Conservation (phyloP, 345 rosid genomes). For the Hirschfeldia incana region DNA sequence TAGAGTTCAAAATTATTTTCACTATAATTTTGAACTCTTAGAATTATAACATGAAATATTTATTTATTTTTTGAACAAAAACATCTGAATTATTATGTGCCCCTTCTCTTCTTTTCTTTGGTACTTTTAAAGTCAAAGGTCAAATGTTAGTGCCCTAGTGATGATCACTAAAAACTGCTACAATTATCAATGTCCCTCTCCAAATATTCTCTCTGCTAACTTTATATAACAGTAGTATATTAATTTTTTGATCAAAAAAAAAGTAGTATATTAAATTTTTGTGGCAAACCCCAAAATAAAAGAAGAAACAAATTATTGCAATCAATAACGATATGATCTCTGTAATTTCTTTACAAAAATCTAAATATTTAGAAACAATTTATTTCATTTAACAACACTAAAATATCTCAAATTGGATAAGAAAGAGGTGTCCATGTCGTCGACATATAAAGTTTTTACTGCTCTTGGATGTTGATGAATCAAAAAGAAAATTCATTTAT, state of each 20-base stretch:
- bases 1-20: too few relatives aligned
- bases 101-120: background rate
- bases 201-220: background rate
- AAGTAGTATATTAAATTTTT: too few relatives aligned
- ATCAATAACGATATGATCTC: background rate
- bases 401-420: conserved; percentile 15
- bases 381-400: background rate
- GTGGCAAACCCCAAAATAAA: background rate
- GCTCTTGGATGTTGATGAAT: conserved; percentile 29
- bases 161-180: background rate
- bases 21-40: too few relatives aligned
- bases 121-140: conserved; percentile 28
- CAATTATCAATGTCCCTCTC: background rate
- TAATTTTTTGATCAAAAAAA: too few relatives aligned
- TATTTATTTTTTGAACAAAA: conserved; percentile 7
- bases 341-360: background rate
- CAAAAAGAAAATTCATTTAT: conserved; percentile 1
- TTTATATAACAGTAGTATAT: background rate
- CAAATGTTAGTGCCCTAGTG: conserved; percentile 12
- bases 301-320: background rate
- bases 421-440: conserved; percentile 14
- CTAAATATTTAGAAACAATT: background rate
- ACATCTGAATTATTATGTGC: conserved; percentile 22
- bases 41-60: too few relatives aligned
- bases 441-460: conserved; percentile 15